Evolutionary conservation across 179 eudicot genomes (phyloP).

Genomic region (Spinacia oleracea): DNA sequence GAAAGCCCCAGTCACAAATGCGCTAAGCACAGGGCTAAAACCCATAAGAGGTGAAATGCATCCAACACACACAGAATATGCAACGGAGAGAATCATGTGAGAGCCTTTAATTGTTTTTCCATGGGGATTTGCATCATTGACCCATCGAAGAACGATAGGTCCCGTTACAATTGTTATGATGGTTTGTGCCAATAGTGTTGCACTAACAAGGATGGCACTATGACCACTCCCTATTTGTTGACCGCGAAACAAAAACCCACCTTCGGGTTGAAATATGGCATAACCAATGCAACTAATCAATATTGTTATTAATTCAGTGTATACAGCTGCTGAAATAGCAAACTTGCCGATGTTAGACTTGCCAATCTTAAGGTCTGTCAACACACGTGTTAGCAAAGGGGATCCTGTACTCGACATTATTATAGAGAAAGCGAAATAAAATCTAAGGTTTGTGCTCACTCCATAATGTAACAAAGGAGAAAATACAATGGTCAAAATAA

Average conservation of each 20-base stretch:
- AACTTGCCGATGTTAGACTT: slow-evolving; percentile 82
- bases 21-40: slow-evolving; percentile 65
- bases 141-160: slow-evolving; percentile 65
- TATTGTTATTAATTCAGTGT: slow-evolving; percentile 59
- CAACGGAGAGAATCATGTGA: slow-evolving; percentile 67
- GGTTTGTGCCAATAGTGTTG: slow-evolving; percentile 37
- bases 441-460: slow-evolving; percentile 17
- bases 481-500: slow-evolving; percentile 38
- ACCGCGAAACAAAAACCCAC: slow-evolving; percentile 31
- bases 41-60: slow-evolving; percentile 50
- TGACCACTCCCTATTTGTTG: too few species aligned
- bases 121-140: slow-evolving; percentile 70
- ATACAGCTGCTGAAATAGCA: slow-evolving; percentile 68
- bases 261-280: slow-evolving; percentile 48
- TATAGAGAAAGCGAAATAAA: slow-evolving; percentile 54
- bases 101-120: slow-evolving; percentile 90
- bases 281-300: slow-evolving; percentile 55
- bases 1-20: slow-evolving; percentile 71
- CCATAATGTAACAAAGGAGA: slow-evolving; percentile 46
- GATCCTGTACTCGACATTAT: slow-evolving; percentile 70
- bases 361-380: slow-evolving; percentile 86
- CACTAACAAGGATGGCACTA: slow-evolving; percentile 27
- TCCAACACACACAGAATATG: slow-evolving; percentile 57
- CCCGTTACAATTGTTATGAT: slow-evolving; percentile 44
- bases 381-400: slow-evolving; percentile 66